Evolutionary conservation across 176 grass and related monocot genomes (phyloP).

Genomic region (Hordeum marinum): DNA sequence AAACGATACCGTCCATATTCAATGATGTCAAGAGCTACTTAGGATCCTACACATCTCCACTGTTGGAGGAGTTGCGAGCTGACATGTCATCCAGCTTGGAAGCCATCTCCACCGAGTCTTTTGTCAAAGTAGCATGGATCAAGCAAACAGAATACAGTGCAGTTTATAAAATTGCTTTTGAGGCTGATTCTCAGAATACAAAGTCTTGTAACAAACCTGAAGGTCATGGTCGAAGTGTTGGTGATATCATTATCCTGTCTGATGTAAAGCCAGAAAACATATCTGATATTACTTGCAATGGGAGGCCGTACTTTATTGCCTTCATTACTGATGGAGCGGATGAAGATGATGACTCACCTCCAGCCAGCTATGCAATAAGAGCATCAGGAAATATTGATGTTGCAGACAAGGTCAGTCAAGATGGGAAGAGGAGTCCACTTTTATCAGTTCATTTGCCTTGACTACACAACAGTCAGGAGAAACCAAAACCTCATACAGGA

Average conservation of each 20-base stretch:
- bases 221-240: constrained; percentile 35
- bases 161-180: constrained; percentile 3
- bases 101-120: constrained; percentile 29
- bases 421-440: background rate
- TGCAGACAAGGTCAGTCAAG: background rate
- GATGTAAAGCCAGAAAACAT: constrained; percentile 16
- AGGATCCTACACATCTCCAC: constrained; percentile 32
- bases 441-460: constrained; percentile 55
- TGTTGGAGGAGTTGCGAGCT: constrained; percentile 56
- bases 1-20: constrained; percentile 45
- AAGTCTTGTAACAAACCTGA: constrained; percentile 11
- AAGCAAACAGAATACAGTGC: background rate
- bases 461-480: constrained; percentile 7
- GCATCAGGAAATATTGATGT: constrained; percentile 31
- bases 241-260: constrained; percentile 60
- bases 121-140: constrained; percentile 25
- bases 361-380: constrained; percentile 26
- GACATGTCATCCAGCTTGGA: constrained; percentile 50
- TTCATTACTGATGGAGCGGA: constrained; percentile 34
- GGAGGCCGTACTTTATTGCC: constrained; percentile 12
- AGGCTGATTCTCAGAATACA: background rate
- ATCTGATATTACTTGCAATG: constrained; percentile 29
- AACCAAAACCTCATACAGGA: constrained; percentile 24
- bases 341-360: constrained; percentile 27
- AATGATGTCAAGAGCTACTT: constrained; percentile 31